Base-by-base conservation (phyloP, 208 protist species). In the Crithidia sp. region DNA sequence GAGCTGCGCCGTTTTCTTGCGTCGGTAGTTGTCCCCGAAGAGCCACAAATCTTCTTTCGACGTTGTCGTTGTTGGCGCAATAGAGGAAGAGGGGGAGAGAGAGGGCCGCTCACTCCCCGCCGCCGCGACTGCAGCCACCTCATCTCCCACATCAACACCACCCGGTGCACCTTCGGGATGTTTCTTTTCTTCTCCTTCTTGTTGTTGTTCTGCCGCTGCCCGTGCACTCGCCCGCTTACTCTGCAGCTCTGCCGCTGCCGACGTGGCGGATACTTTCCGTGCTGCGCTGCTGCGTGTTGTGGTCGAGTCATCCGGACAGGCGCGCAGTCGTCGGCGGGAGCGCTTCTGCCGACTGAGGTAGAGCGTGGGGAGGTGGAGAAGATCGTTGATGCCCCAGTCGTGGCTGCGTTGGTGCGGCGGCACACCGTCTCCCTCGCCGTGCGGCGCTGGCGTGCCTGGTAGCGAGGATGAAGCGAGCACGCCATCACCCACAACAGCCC, bases 241-340 rank as follows among this genome's bases (percentile, higher is more conserved):
- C 39, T 59, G 64, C 12, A 79, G 47, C 47, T 79, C 74, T 7
- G 52, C 67, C 47, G 74, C 74, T 7, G 67, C 74, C 2, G 74
- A 79, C 61, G 74, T 79, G n/a, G 74, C 58, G 3, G 67, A 41
- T 2, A 50, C 74, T 53, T 59, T 66, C 5, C 74, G 74, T 13
- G 74, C 67, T 2, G 74, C 65, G 62, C 74, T 79, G 74, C 74
- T 79, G 62, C 74, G 74, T 40, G 57, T 52, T 8, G 45, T 73
- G 37, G 59, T 36, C 14, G 65, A 19, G 65, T 50, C 65, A 43
- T 70, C 65, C n/a, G 19, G 65, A 41, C 43, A n/a, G 6, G 53
- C 40, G 2, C 65, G 65, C 54, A 70, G 53, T 4, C 74, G 74
- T 8, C 74, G 74, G 0, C 61, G 52, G 6, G 60, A 40, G 40